Evolutionary conservation across 208 protist genomes (phyloP).

Genomic region (Acanthamoeba polyphaga): DNA sequence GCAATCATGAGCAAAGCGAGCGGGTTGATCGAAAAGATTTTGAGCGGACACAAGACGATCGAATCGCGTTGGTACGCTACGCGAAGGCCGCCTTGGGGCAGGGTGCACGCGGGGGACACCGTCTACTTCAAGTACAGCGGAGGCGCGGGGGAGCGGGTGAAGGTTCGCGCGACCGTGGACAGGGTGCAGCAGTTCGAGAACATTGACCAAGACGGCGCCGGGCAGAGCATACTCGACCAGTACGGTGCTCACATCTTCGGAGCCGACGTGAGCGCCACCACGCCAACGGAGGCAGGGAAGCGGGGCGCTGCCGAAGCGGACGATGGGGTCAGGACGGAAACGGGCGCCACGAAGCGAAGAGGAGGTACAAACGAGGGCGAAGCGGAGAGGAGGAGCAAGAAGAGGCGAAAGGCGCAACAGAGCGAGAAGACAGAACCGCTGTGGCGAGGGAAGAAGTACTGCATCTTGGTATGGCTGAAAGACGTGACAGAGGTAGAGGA

Average conservation of each 20-base stretch:
- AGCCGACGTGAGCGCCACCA: not conserved
- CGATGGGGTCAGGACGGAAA: no score
- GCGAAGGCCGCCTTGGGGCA: not conserved
- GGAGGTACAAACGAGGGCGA: not conserved
- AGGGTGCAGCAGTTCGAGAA: constrained; percentile 36
- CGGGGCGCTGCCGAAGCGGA: no score
- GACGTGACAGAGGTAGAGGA: not conserved
- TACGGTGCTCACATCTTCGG: not conserved
- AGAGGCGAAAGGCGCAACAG: not conserved
- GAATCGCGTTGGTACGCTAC: constrained; percentile 26
- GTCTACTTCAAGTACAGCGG: constrained; percentile 52
- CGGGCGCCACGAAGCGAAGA: not conserved
- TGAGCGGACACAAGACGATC: constrained; percentile 14
- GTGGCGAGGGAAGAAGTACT: constrained; percentile 21
- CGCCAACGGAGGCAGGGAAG: not conserved
- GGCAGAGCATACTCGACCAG: not conserved
- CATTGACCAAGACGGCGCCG: not conserved
- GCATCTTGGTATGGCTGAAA: not conserved
- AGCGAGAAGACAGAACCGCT: not conserved
- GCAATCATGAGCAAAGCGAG: constrained; percentile 19
- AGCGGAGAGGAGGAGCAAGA: not conserved
- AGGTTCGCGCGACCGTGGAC: not conserved
- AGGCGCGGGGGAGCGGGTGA: not conserved
- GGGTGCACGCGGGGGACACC: not conserved
- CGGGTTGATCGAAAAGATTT: not conserved